phyloP scores from a whole-genome alignment of 805 yeast species.

The Debaryomyces castellii region DNA sequence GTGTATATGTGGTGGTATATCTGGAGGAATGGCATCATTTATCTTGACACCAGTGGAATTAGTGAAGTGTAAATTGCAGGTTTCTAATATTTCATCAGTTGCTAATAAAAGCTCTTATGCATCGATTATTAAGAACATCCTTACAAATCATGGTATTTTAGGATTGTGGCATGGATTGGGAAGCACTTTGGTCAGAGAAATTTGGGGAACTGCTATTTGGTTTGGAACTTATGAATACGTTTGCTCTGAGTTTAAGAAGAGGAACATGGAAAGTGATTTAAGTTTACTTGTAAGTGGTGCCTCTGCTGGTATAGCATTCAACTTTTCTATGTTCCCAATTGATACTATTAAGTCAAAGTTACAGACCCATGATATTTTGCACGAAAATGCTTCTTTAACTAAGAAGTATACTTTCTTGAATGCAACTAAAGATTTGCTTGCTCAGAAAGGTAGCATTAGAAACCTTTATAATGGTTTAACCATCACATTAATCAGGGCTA shows the following conservation, averaged over 20 bases:
- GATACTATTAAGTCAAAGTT: conserved; percentile 87
- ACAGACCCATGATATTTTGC: conserved; percentile 55
- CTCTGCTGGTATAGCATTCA: conserved; percentile 79
- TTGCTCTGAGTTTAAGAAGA: conserved; percentile 32
- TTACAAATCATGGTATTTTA: conserved; percentile 51
- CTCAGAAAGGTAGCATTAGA: conserved; percentile 54
- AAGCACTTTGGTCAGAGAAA: conserved; percentile 78
- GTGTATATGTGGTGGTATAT: conserved; percentile 70
- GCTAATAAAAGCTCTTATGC: conserved; percentile 19
- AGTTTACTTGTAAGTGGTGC: conserved; percentile 75
- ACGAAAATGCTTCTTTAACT: conserved; percentile 1
- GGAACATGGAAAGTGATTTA: conserved; percentile 17
- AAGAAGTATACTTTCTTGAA: conserved; percentile 5
- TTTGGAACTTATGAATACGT: conserved; percentile 81
- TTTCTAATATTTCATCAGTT: conserved; percentile 39
- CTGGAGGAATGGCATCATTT: conserved; percentile 81
- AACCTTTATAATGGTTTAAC: conserved; percentile 85
- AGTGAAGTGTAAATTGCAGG: conserved; percentile 85
- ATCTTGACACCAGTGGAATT: conserved; percentile 90
- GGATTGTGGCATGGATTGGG: conserved; percentile 90
- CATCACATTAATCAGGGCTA: conserved; percentile 74
- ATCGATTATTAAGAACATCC: conserved; percentile 34
- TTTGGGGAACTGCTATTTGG: conserved; percentile 92
- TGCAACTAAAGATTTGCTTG: conserved; percentile 8
- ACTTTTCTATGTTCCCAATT: conserved; percentile 79